A percentile compares a stretch with the other conserved stretches of the same genome.
phyloP scores from a whole-genome alignment of 441 rosid genomes.

The Populus trichocarpa region DNA sequence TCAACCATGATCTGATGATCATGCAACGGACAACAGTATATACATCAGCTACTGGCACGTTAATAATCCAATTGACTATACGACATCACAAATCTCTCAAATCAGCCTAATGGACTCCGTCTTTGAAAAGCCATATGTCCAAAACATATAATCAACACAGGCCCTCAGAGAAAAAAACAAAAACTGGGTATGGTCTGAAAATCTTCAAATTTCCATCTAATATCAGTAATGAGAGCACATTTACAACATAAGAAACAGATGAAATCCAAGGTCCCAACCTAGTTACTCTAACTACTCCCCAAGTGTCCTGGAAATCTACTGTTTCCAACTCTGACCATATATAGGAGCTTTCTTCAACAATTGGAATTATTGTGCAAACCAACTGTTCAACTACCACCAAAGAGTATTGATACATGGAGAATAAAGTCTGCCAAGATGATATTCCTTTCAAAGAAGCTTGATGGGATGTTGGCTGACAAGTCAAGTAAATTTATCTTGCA shows the following conservation, averaged over 20 bases:
- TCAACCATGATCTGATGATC: neutral
- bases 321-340: neutral
- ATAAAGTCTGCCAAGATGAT: neutral
- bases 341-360: neutral
- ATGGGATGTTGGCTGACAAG: neutral
- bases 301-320: neutral
- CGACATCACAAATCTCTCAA: neutral
- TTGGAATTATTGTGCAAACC: neutral
- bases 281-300: neutral
- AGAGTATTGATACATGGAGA: neutral
- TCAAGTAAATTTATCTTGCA: neutral
- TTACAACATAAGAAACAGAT: neutral
- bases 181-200: neutral
- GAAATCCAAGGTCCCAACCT: constrained; percentile 1
- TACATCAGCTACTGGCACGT: neutral
- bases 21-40: neutral
- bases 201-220: neutral
- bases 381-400: neutral
- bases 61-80: neutral
- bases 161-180: neutral
- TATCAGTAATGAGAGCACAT: neutral
- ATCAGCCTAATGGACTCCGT: neutral
- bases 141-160: neutral
- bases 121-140: neutral
- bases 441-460: neutral